phyloP scores from a whole-genome alignment of 805 yeast species.

The Zygotorulaspora danielsina region DNA sequence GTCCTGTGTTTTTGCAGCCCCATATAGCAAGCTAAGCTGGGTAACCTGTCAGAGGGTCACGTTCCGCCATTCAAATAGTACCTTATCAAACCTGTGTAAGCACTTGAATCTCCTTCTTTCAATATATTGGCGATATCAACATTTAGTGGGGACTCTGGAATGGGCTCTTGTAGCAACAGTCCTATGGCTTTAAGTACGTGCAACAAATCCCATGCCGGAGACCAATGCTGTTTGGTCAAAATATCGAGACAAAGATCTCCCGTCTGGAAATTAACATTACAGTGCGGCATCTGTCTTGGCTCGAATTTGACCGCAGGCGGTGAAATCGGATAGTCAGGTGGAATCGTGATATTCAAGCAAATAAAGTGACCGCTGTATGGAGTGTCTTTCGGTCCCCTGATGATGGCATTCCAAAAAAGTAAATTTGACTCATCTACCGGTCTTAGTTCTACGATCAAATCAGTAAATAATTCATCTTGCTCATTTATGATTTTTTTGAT shows the following conservation, averaged over 20 bases:
- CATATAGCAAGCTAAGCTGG: neutral
- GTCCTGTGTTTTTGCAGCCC: conserved; percentile 1
- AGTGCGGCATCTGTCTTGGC: conserved; percentile 41
- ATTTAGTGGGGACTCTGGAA: conserved; percentile 67
- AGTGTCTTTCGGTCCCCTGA: conserved; percentile 50
- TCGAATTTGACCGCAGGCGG: conserved; percentile 56
- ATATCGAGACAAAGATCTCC: conserved; percentile 74
- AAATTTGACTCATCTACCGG: conserved; percentile 46
- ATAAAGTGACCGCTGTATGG: conserved; percentile 52
- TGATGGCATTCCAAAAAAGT: conserved; percentile 47
- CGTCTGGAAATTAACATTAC: conserved; percentile 46
- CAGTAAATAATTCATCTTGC: conserved; percentile 2
- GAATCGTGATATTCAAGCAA: conserved; percentile 44
- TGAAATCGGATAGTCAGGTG: conserved; percentile 48
- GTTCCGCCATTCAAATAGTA: conserved; percentile 33
- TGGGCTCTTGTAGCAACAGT: conserved; percentile 57
- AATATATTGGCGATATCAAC: conserved; percentile 62
- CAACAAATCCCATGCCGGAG: conserved; percentile 68
- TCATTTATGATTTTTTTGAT: conserved; percentile 11
- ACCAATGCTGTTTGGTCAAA: conserved; percentile 52
- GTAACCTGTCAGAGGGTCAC: no score
- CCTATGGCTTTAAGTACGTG: conserved; percentile 54
- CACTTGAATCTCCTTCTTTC: conserved; percentile 44
- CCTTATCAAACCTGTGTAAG: conserved; percentile 41
- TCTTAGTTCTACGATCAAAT: conserved; percentile 37